phyloP scores from a whole-genome alignment of 208 protist genomes.

The Acanthamoeba sp. region DNA sequence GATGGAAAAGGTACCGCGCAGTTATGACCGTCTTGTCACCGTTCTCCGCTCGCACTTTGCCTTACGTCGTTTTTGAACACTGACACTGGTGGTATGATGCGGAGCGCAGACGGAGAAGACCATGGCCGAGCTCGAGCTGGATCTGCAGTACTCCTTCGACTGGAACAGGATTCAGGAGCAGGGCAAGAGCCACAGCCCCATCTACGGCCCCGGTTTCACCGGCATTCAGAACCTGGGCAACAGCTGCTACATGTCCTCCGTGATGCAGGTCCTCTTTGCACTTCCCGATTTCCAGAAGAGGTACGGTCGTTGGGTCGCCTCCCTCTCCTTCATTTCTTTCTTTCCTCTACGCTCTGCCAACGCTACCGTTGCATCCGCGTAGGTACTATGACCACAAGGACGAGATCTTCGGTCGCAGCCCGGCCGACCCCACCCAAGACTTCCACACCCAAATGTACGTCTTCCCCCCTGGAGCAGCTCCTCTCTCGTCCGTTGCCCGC shows the following conservation, averaged over 20 bases:
- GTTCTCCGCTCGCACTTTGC: not conserved
- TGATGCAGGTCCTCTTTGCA: constrained; percentile 95
- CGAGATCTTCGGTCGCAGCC: not conserved
- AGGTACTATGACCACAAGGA: constrained; percentile 73
- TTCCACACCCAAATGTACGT: constrained; percentile 72
- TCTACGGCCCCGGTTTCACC: constrained; percentile 95
- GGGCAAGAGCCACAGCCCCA: constrained; percentile 91
- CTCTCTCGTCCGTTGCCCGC: constrained; percentile 42
- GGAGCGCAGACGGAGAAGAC: constrained; percentile 93
- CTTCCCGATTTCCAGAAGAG: constrained; percentile 89
- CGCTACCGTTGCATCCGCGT: too few species aligned
- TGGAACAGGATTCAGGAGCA: constrained; percentile 82
- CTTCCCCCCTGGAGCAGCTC: not conserved
- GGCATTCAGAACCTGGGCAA: constrained; percentile 98
- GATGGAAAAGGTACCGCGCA: constrained; percentile 91
- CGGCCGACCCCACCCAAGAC: constrained; percentile 52
- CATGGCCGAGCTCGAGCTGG: constrained; percentile 97
- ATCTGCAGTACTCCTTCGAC: constrained; percentile 95
- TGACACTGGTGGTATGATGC: not conserved
- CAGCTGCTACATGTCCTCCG: constrained; percentile 96
- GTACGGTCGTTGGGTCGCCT: not conserved
- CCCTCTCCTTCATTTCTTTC: too few species aligned
- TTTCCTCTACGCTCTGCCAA: constrained; percentile 68
- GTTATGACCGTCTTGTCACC: not conserved
- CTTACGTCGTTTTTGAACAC: not conserved